These are phyloP conservation scores for Thielaviopsis musarum DNA, from an alignment of 2,329 filamentous ascomycete species.

Conservation along the genomic window DNA sequence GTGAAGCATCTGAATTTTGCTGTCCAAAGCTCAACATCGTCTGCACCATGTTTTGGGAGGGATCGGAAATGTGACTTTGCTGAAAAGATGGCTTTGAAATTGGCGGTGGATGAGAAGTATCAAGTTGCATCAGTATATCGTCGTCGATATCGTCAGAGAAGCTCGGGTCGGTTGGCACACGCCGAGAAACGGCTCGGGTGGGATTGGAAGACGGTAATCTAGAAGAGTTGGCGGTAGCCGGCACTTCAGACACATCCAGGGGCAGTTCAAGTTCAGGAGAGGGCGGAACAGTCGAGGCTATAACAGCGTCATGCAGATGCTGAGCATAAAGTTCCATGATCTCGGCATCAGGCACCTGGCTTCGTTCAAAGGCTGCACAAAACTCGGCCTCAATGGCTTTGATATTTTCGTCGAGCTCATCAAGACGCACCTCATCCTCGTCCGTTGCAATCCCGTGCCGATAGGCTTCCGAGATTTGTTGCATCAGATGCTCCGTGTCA, in stretches of 20 bases:
- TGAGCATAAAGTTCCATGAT: conserved; percentile 2
- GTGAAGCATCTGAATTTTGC: background rate
- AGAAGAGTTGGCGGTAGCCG: no score
- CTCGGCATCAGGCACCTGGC: conserved; percentile 1
- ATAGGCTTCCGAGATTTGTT: conserved; percentile 33
- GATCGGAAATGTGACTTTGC: background rate
- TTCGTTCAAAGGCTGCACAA: conserved; percentile 1
- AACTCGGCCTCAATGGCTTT: conserved; percentile 7
- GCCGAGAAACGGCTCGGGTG: background rate
- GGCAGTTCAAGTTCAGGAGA: background rate
- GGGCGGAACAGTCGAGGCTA: conserved; percentile 6
- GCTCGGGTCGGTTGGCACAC: background rate
- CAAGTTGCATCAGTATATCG: conserved; percentile 6
- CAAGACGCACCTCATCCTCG: conserved; percentile 32
- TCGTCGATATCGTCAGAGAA: conserved; percentile 11
- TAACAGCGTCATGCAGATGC: background rate
- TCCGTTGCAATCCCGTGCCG: conserved; percentile 33
- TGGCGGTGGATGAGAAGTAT: background rate
- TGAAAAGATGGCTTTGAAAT: conserved; percentile 1
- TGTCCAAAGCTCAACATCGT: background rate
- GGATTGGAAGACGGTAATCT: no score
- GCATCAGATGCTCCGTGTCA: conserved; percentile 29
- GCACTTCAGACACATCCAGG: no score
- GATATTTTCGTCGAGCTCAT: conserved; percentile 29
- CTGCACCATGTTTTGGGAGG: background rate